Evolutionary conservation across 164 flowering plant species (phyloP), one percentile per base, ranked within the genome.

Genomic region (Stephania japonica): DNA sequence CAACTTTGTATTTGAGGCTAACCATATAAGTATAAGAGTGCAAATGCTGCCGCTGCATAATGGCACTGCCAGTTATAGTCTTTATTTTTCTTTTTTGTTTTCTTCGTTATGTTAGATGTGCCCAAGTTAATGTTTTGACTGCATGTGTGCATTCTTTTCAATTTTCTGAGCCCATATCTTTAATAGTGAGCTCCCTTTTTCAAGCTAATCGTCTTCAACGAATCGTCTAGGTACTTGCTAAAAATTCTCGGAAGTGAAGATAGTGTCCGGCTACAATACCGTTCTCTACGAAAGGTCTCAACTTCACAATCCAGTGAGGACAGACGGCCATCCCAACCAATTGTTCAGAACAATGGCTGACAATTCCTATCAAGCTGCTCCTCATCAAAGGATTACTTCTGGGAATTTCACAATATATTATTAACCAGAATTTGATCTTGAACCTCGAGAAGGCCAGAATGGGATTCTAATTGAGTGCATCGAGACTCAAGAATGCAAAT

Each of bases 191-290:
- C 19, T 25, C 27, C 62, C 63, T 24, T 71, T n/a, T 42, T 56
- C 7, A 47, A 11, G 18, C 44, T 70, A 14, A 44, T 14, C 27
- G 11, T 59, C 21, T 43, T 26, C 23, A 64, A 50, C 53, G 78
- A 56, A 56, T 56, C 62, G 19, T n/a, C 65, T 77, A 94, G 97
- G 98, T 92, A 94, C 68, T 84, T 88, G 81, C 90, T 94, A 43
- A 87, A 89, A 79, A 89, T 90, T 69, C 80, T 91, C 74, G 97
- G 81, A 59, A 91, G 81, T 42, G 98, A 97, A 50, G 98, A 94
- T 75, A 92, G 87, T 75, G 91, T 94, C 25, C 90, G 97, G 24
- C 77, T 94, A 64, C 98, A 94, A 59, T 94, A 94, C 72, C 90
- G 98, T 53, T 94, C 98, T 56, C 87, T 94, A 3, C 79, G 81